phyloP scores from a whole-genome alignment of 768 basidiomycete genomes.

The Amanita rubescens region DNA sequence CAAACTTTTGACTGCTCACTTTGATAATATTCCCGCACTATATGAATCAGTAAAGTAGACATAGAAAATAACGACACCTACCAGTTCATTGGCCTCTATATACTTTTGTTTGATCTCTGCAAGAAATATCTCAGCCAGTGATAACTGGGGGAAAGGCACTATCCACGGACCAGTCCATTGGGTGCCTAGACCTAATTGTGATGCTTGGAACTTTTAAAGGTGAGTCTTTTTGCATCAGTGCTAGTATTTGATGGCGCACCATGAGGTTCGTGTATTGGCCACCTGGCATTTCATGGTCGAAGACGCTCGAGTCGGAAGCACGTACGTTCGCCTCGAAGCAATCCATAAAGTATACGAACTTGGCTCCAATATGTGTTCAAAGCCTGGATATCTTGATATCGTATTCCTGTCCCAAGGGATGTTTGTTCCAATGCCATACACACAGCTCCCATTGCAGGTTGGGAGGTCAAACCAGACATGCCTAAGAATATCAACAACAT shows the following conservation, averaged over 20 bases:
- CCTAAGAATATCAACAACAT: slow-evolving; percentile 37
- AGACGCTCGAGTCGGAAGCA: slow-evolving; percentile 95
- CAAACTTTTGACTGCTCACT: slow-evolving; percentile 25
- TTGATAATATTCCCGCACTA: slow-evolving; percentile 98
- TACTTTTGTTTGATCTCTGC: slow-evolving; percentile 97
- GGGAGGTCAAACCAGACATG: slow-evolving; percentile 98
- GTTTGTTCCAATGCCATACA: slow-evolving; percentile 95
- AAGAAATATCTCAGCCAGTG: slow-evolving; percentile 8
- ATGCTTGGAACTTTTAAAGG: slow-evolving; percentile 84
- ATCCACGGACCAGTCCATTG: slow-evolving; percentile 75
- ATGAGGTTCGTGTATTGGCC: slow-evolving; percentile 93
- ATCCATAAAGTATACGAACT: slow-evolving; percentile 86
- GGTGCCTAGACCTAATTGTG: slow-evolving; percentile 92
- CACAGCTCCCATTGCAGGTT: slow-evolving; percentile 98
- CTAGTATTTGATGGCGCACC: slow-evolving; percentile 39
- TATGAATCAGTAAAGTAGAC: slow-evolving; percentile 9
- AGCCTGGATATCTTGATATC: slow-evolving; percentile 93
- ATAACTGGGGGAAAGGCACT: slow-evolving; percentile 8
- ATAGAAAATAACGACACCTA: slow-evolving; percentile 27
- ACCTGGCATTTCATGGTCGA: slow-evolving; percentile 99
- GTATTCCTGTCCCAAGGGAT: slow-evolving; percentile 88
- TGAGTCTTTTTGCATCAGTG: slow-evolving; percentile 10
- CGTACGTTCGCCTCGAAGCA: slow-evolving; percentile 99
- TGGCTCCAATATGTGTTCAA: slow-evolving; percentile 98
- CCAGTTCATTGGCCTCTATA: slow-evolving; percentile 93